Base-by-base conservation (phyloP, 1,139 yeast genomes). In the Torulaspora pretoriensis region DNA sequence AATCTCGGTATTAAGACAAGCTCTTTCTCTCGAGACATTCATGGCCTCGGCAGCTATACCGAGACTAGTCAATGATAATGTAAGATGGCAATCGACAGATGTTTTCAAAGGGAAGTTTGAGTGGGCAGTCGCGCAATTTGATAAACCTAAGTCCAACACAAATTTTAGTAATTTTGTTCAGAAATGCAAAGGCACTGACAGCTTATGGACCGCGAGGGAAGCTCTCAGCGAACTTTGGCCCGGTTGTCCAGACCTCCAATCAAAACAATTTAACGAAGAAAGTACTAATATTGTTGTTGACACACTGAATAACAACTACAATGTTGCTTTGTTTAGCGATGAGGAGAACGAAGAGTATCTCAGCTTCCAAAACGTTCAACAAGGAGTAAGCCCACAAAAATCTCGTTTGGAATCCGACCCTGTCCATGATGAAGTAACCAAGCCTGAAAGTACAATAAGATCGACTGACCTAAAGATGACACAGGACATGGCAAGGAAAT, bases 1-100 rank as follows among this genome's bases (percentile, higher is more conserved):
- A 56, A 77, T 86, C 26, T 67, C 65, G 29, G 72, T 63, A 47
- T 81, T 88, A 51, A 70, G 92, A 42, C 65, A 63, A 13, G 36
- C 63, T 1, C 65, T 73, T 45, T 72, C 74, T 16, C 53, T 71
- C 35, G 55, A 57, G 1, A 47, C 63, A 1, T 71, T 68, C 37
- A 47, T 53, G 8, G 45, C 55, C 1, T 57, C 67, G 0, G 40
- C 51, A 1, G 52, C 48, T 25, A 31, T 39, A 31, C 24, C 42
- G 16, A 40, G 61, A 26, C 25, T 35, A 28, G 27, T 19, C 6
- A 31, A 26, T 2, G 45, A 46, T 7, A 48, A 54, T 0, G 25
- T 27, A 8, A 33, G 55, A 5, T 78, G 82, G 81, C 67, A 67
- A 14, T 72, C 71, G 9, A 57, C 65, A 2, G 60, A 59, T 0